Percentiles rank a stretch among this genome's conserved stretches.
Evolutionary conservation across 1,284 basidiomycete genomes (phyloP).

Genomic region (Earliella scabrosa): DNA sequence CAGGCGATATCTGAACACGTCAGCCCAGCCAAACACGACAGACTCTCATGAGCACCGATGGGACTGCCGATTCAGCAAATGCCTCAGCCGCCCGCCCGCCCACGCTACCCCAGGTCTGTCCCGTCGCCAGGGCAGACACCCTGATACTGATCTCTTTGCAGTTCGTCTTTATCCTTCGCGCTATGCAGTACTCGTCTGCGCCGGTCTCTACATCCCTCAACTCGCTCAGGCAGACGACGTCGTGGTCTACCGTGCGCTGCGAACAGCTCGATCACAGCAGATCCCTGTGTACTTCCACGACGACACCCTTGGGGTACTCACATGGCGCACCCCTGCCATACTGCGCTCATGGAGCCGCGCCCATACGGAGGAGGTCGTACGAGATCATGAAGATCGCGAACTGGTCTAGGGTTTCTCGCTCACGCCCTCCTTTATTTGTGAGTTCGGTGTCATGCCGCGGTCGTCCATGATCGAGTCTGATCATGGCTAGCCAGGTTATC

Average conservation of each 20-base stretch:
- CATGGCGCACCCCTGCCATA: too few species aligned
- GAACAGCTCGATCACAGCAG: conserved; percentile 60
- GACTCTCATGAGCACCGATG: conserved; percentile 55
- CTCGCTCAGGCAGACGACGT: conserved; percentile 68
- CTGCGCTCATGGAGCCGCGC: too few species aligned
- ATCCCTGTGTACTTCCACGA: too few species aligned
- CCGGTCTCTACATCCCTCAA: conserved; percentile 76
- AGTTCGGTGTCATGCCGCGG: too few species aligned
- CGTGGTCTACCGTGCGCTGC: conserved; percentile 51
- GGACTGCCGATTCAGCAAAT: conserved; percentile 33
- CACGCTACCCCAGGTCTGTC: conserved; percentile 64
- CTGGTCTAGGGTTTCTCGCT: conserved; percentile 68
- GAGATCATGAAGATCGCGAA: conserved; percentile 71
- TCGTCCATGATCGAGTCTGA: neutral
- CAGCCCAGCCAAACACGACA: conserved; percentile 51
- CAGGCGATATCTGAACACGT: conserved; percentile 47
- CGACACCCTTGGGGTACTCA: too few species aligned
- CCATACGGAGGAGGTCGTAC: conserved; percentile 73
- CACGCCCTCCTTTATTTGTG: too few species aligned
- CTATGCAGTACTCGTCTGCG: conserved; percentile 73
- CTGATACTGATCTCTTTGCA: conserved; percentile 31
- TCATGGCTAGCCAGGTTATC: conserved; percentile 55
- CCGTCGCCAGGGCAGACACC: conserved; percentile 12
- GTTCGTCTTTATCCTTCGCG: conserved; percentile 75
- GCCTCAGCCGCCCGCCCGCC: conserved; percentile 50